phyloP scores from a whole-genome alignment of 495 filamentous ascomycete genomes.

The Podospora sp. region DNA sequence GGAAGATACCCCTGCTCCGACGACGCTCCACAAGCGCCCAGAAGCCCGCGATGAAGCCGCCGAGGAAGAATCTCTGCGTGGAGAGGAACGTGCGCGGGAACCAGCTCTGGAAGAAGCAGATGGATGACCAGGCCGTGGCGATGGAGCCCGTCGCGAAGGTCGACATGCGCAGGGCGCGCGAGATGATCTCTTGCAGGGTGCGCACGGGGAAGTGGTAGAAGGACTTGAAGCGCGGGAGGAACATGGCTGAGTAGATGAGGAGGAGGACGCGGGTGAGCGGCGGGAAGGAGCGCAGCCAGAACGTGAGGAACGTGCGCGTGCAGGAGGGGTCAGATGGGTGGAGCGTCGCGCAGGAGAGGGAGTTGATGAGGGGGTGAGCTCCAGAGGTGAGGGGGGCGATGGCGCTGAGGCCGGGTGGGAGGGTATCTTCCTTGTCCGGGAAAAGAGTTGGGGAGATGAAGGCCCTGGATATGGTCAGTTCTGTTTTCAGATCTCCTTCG shows the following conservation, averaged over 20 bases:
- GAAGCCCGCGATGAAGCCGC: slow-evolving; percentile 79
- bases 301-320: slow-evolving; percentile 78
- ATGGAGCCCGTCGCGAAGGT: slow-evolving; percentile 76
- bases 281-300: slow-evolving; percentile 80
- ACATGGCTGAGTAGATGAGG: slow-evolving; percentile 66
- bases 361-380: slow-evolving; percentile 81
- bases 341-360: slow-evolving; percentile 86
- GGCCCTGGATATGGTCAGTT: slow-evolving; percentile 46
- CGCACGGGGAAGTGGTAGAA: slow-evolving; percentile 68
- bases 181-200: slow-evolving; percentile 63
- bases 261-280: slow-evolving; percentile 74
- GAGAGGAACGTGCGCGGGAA: slow-evolving; percentile 76
- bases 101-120: slow-evolving; percentile 81
- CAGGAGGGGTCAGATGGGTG: slow-evolving; percentile 89
- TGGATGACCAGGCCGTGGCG: slow-evolving; percentile 79
- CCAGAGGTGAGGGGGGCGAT: slow-evolving; percentile 79
- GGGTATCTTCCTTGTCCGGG: slow-evolving; percentile 62
- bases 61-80: slow-evolving; percentile 82
- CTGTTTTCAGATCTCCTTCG: slow-evolving; percentile 9
- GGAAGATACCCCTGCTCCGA: slow-evolving; percentile 63
- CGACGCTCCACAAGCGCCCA: slow-evolving; percentile 74
- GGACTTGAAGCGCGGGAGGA: slow-evolving; percentile 63
- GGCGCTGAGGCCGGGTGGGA: slow-evolving; percentile 64
- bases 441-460: slow-evolving; percentile 89
- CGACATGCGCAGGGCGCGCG: slow-evolving; percentile 65